Evolutionary conservation across 805 yeast genomes (phyloP).

Genomic region (Starmerella cellae): DNA sequence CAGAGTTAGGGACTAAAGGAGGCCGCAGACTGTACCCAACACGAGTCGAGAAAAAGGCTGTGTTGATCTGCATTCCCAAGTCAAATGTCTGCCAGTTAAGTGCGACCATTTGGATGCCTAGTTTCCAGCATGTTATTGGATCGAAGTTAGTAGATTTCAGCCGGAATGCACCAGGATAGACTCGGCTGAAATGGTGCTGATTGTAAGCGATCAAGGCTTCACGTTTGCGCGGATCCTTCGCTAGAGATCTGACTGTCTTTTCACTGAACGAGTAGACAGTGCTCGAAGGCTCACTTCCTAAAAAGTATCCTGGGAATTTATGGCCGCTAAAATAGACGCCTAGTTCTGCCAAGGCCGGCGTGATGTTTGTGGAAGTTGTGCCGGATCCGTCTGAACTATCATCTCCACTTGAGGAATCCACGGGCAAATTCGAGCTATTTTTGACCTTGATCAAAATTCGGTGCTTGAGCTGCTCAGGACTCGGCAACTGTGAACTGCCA

Average conservation of each 20-base stretch:
- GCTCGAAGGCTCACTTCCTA: slow-evolving; percentile 75
- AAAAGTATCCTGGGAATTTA: slow-evolving; percentile 66
- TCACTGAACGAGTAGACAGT: slow-evolving; percentile 86
- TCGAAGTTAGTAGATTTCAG: slow-evolving; percentile 67
- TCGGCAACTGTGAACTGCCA: slow-evolving; percentile 38
- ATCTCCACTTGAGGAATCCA: slow-evolving; percentile 2
- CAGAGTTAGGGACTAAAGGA: slow-evolving; percentile 12
- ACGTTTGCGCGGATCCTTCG: slow-evolving; percentile 44
- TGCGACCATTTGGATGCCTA: slow-evolving; percentile 90
- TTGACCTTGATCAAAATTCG: slow-evolving; percentile 69
- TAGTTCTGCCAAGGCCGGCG: slow-evolving; percentile 37
- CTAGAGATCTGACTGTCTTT: slow-evolving; percentile 46
- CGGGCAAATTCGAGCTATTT: not conserved
- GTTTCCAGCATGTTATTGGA: slow-evolving; percentile 68
- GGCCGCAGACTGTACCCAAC: slow-evolving; percentile 77
- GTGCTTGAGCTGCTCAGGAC: slow-evolving; percentile 61
- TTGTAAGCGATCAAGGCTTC: slow-evolving; percentile 62
- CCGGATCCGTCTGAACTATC: slow-evolving; percentile 26
- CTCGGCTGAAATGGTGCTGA: slow-evolving; percentile 56
- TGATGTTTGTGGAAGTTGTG: slow-evolving; percentile 12
- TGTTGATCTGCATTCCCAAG: slow-evolving; percentile 74
- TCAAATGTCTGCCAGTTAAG: slow-evolving; percentile 94
- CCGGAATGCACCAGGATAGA: slow-evolving; percentile 74
- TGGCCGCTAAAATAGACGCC: slow-evolving; percentile 66
- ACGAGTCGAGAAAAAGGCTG: slow-evolving; percentile 48